Conservation (phyloP, 192 early-diverging fungal genomes). For the Gorgonomyces haynaldii region DNA sequence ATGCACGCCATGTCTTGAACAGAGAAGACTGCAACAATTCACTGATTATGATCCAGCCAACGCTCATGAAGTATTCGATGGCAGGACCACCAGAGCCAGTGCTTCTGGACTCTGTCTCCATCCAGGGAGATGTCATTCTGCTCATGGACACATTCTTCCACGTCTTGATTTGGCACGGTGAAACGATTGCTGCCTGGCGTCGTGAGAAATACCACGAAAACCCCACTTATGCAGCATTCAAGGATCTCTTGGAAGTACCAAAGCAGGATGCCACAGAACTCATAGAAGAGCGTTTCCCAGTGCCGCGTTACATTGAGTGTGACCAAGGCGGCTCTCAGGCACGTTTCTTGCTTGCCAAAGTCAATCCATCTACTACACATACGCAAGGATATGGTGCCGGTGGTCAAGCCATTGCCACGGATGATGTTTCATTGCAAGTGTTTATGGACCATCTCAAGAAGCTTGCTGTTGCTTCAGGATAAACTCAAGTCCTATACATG, state of each 20-base stretch:
- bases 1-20: slow-evolving; percentile 77
- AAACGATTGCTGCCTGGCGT: slow-evolving; percentile 93
- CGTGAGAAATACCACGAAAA: slow-evolving; percentile 93
- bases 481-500: slow-evolving; percentile 2
- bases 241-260: slow-evolving; percentile 81
- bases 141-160: slow-evolving; percentile 99
- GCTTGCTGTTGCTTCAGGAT: slow-evolving; percentile 41
- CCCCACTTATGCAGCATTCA: slow-evolving; percentile 89
- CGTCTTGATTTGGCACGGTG: slow-evolving; percentile 97
- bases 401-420: slow-evolving; percentile 92
- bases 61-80: slow-evolving; percentile 84
- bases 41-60: slow-evolving; percentile 98
- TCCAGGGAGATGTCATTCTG: slow-evolving; percentile 86
- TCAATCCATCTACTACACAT: slow-evolving; percentile 97
- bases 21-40: slow-evolving; percentile 94
- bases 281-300: slow-evolving; percentile 88
- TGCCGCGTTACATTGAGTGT: slow-evolving; percentile 95
- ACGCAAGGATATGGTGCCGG: slow-evolving; percentile 24
- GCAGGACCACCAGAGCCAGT: slow-evolving; percentile 81
- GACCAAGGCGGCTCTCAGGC: slow-evolving; percentile 96
- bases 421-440: slow-evolving; percentile 94
- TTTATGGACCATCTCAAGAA: slow-evolving; percentile 94
- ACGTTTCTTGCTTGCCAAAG: slow-evolving; percentile 92
- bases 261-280: slow-evolving; percentile 76
- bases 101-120: slow-evolving; percentile 92